Conservation (phyloP, 495 filamentous ascomycete species). For the Xanthoparmelia taractica region DNA sequence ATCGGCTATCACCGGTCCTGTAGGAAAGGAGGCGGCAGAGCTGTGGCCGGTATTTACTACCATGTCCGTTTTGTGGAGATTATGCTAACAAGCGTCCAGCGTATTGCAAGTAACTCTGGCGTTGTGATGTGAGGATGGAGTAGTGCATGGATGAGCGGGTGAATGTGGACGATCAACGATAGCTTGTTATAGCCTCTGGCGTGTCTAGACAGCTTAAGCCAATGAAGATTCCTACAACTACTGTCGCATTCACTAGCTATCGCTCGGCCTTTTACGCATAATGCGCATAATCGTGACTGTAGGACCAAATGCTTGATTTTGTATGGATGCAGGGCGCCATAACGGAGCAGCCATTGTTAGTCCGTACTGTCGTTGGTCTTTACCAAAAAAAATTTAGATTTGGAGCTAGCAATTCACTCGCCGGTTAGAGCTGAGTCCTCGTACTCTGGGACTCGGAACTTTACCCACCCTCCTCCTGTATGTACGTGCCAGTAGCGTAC, state of each 20-base stretch:
- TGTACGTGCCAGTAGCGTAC: background rate
- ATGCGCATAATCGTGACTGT: background rate
- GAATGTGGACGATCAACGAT: background rate
- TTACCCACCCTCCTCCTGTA: background rate
- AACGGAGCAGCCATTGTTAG: background rate
- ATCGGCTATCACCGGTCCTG: slow-evolving; percentile 95
- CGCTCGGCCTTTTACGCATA: background rate
- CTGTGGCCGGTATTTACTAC: slow-evolving; percentile 81
- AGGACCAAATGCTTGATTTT: no score
- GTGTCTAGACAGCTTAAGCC: slow-evolving; percentile 3
- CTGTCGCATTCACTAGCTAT: background rate
- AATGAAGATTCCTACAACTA: background rate
- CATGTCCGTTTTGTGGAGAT: slow-evolving; percentile 2
- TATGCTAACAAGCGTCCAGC: slow-evolving; percentile 43
- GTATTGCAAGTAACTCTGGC: slow-evolving; percentile 99
- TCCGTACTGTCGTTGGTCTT: no score
- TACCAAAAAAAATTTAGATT: background rate
- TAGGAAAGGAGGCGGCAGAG: slow-evolving; percentile 99
- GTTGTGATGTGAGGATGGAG: slow-evolving; percentile 82
- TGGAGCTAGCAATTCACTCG: background rate
- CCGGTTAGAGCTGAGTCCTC: no score
- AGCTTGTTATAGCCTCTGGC: background rate
- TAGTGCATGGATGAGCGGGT: slow-evolving; percentile 13
- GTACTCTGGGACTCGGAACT: background rate
- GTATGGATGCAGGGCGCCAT: background rate